Conservation (phyloP, 768 basidiomycete species). For the Tremella fuciformis region DNA sequence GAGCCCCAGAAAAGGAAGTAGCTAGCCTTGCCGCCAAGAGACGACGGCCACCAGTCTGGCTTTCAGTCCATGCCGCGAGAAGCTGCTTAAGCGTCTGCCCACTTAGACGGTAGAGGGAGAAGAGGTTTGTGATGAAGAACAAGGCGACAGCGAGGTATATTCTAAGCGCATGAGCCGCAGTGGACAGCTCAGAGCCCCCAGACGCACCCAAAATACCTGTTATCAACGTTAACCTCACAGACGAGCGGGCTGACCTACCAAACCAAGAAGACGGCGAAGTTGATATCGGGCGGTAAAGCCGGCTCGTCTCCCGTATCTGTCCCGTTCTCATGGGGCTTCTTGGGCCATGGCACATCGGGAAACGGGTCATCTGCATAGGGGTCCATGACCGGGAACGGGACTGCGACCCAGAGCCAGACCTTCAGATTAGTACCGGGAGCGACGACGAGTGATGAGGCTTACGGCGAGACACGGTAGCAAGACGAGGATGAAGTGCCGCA, state of each 20-base stretch:
- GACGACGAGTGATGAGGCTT: constrained; percentile 14
- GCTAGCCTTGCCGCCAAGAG: constrained; percentile 52
- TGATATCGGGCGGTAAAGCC: constrained; percentile 52
- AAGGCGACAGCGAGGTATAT: constrained; percentile 54
- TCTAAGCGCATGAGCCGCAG: constrained; percentile 24
- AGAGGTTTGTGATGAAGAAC: constrained; percentile 55
- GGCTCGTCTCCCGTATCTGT: constrained; percentile 6
- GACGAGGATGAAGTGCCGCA: constrained; percentile 52
- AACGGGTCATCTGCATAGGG: constrained; percentile 51
- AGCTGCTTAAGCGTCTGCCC: constrained; percentile 1
- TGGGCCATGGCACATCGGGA: constrained; percentile 46
- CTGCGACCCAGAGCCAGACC: constrained; percentile 55
- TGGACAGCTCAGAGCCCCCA: constrained; percentile 11
- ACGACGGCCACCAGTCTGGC: constrained; percentile 54
- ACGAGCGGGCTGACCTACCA: constrained; percentile 30
- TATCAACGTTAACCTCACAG: neutral
- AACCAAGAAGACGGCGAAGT: constrained; percentile 54
- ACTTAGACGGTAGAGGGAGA: constrained; percentile 54
- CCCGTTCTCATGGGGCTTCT: constrained; percentile 20
- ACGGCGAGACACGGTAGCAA: constrained; percentile 52
- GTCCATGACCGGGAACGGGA: constrained; percentile 54
- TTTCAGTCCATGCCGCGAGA: neutral
- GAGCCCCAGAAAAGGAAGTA: constrained; percentile 52
- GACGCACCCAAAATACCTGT: constrained; percentile 22
- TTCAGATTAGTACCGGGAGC: constrained; percentile 14